These are phyloP conservation scores for Hypoxylon sp. DNA, from an alignment of 2,329 filamentous ascomycete species.

Conservation along the genomic window DNA sequence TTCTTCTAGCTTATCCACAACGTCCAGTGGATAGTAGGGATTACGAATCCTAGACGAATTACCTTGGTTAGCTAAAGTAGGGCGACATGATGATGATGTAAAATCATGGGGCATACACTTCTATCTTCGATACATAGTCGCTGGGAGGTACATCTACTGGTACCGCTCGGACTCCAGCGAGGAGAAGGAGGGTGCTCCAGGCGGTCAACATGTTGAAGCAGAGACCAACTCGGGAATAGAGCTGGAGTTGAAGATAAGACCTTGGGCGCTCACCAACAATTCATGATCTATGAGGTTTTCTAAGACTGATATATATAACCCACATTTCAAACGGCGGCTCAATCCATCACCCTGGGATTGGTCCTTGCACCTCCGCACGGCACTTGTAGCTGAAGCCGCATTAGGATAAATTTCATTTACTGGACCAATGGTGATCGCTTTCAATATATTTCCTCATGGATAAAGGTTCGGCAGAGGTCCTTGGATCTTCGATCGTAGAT, in stretches of 20 bases:
- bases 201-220: conserved; percentile 46
- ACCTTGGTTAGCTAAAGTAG: conserved; percentile 25
- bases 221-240: conserved; percentile 33
- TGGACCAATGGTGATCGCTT: conserved; percentile 44
- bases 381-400: conserved; percentile 47
- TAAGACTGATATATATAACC: conserved; percentile 48
- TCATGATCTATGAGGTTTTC: conserved; percentile 26
- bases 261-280: conserved; percentile 11
- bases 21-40: conserved; percentile 52
- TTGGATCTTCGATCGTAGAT: conserved; percentile 8
- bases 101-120: conserved; percentile 42
- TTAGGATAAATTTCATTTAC: conserved; percentile 48
- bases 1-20: conserved; percentile 52
- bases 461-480: conserved; percentile 38
- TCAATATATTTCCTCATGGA: conserved; percentile 45
- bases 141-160: conserved; percentile 35
- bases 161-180: conserved; percentile 44
- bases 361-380: conserved; percentile 49
- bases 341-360: conserved; percentile 47
- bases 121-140: conserved; percentile 43
- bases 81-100: not conserved
- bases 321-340: conserved; percentile 47
- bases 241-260: conserved; percentile 31
- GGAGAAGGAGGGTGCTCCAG: conserved; percentile 47
- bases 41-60: conserved; percentile 46